Conservation (phyloP, 129 eudicot species). For the Oenanthe sinensis region DNA sequence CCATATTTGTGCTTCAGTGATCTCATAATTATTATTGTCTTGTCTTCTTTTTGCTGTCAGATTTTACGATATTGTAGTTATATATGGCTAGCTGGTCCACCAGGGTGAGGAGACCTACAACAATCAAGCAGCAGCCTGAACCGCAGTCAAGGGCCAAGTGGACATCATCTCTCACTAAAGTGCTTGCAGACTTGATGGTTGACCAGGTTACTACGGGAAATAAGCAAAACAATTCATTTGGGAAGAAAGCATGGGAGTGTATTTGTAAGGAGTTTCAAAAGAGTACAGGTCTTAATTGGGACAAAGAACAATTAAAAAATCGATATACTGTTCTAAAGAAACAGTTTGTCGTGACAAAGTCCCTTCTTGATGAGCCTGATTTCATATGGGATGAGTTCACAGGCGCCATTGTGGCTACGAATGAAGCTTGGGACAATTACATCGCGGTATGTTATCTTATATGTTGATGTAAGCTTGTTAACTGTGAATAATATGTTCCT, state of each 20-base stretch:
- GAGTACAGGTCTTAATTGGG: constrained; percentile 45
- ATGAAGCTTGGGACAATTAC: constrained; percentile 42
- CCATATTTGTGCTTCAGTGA: neutral
- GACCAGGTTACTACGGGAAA: constrained; percentile 41
- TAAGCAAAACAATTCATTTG: constrained; percentile 25
- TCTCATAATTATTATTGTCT: neutral
- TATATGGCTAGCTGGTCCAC: constrained; percentile 39
- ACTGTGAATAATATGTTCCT: neutral
- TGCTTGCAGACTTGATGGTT: constrained; percentile 40
- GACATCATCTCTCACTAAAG: constrained; percentile 37
- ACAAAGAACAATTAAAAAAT: constrained; percentile 40
- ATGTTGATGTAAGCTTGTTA: neutral
- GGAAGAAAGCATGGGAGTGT: constrained; percentile 42
- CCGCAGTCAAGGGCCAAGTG: constrained; percentile 48
- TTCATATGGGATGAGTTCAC: constrained; percentile 42
- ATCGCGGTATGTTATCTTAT: constrained; percentile 19
- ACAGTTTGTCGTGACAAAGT: constrained; percentile 23
- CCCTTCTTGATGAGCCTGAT: constrained; percentile 31
- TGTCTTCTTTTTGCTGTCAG: neutral
- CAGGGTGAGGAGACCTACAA: constrained; percentile 26
- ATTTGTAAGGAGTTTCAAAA: constrained; percentile 36
- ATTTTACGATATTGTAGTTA: constrained; percentile 13
- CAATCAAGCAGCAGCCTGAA: constrained; percentile 22
- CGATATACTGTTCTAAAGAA: constrained; percentile 38
- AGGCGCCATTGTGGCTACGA: constrained; percentile 27